Percentiles rank a stretch among this genome's conserved stretches.
Evolutionary conservation across 805 yeast genomes (phyloP).

Genomic region (Saccharomyces paradoxus): DNA sequence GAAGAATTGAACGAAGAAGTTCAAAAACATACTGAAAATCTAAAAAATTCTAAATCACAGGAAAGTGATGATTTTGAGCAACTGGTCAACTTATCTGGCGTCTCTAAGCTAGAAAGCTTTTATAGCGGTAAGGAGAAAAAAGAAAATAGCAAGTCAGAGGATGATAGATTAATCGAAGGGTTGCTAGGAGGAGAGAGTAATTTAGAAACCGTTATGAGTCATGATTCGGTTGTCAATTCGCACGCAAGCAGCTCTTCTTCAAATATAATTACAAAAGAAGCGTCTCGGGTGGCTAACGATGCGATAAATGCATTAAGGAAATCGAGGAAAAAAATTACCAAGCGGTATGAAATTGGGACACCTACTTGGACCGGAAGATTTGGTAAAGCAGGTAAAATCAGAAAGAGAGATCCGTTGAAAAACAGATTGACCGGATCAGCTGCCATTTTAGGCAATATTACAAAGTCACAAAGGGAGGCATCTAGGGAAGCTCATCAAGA

Average conservation of each 20-base stretch:
- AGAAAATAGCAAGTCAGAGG: conserved; percentile 37
- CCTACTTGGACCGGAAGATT: conserved; percentile 96
- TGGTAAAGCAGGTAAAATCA: conserved; percentile 69
- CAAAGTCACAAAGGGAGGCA: conserved; percentile 13
- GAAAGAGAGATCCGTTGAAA: conserved; percentile 11
- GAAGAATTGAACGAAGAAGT: conserved; percentile 42
- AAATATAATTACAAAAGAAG: conserved; percentile 46
- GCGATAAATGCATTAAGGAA: conserved; percentile 51
- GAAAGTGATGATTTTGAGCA: conserved; percentile 59
- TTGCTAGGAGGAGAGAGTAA: conserved; percentile 57
- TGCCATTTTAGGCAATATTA: conserved; percentile 20
- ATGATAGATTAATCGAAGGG: conserved; percentile 63
- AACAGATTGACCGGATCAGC: conserved; percentile 13
- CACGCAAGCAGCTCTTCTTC: conserved; percentile 26
- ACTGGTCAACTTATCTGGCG: conserved; percentile 61
- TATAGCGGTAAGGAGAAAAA: conserved; percentile 43
- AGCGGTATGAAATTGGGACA: conserved; percentile 50
- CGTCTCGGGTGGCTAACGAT: conserved; percentile 45
- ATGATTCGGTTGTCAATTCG: conserved; percentile 64
- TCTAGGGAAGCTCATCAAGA: conserved; percentile 3
- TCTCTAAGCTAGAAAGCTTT: conserved; percentile 60
- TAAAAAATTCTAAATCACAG: conserved; percentile 28
- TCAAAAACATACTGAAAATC: conserved; percentile 46
- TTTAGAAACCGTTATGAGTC: conserved; percentile 67
- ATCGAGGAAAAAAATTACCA: conserved; percentile 38